These are phyloP conservation scores for Singerocomus inundabilis DNA, from an alignment of 1,284 basidiomycete species.

Conservation along the genomic window DNA sequence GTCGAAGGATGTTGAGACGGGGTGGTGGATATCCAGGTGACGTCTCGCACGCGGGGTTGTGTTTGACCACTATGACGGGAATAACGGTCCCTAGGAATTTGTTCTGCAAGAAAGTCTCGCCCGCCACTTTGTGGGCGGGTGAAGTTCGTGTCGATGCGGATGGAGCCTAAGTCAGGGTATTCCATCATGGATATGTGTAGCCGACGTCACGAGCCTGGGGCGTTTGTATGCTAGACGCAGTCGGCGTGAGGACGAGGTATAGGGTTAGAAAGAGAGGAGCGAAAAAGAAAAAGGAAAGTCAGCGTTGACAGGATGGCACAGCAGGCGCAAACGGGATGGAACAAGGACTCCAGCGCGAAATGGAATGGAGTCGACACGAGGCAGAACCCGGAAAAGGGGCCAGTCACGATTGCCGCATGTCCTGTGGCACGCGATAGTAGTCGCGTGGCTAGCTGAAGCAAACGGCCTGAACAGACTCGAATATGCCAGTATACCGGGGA, in stretches of 20 bases:
- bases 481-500: background rate
- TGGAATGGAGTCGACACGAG: slow-evolving; percentile 27
- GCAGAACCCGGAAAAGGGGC: slow-evolving; percentile 26
- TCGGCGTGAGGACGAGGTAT: slow-evolving; percentile 3
- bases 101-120: slow-evolving; percentile 29
- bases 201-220: background rate
- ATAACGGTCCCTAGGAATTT: slow-evolving; percentile 27
- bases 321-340: slow-evolving; percentile 27
- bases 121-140: slow-evolving; percentile 26
- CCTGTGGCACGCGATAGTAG: slow-evolving; percentile 19
- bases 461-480: background rate
- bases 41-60: slow-evolving; percentile 27
- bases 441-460: background rate
- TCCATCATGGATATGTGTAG: slow-evolving; percentile 19
- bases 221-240: background rate
- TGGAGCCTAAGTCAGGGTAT: slow-evolving; percentile 21
- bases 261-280: background rate
- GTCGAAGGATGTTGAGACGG: slow-evolving; percentile 31
- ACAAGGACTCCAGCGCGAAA: slow-evolving; percentile 22
- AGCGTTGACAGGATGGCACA: slow-evolving; percentile 15
- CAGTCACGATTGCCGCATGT: slow-evolving; percentile 13
- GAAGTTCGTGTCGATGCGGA: slow-evolving; percentile 34
- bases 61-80: slow-evolving; percentile 30
- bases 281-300: background rate
- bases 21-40: slow-evolving; percentile 32